Evolutionary conservation across 306 rosid genomes (phyloP), one percentile per base, ranked within the genome.

Genomic region (Psophocarpus tetragonolobus): DNA sequence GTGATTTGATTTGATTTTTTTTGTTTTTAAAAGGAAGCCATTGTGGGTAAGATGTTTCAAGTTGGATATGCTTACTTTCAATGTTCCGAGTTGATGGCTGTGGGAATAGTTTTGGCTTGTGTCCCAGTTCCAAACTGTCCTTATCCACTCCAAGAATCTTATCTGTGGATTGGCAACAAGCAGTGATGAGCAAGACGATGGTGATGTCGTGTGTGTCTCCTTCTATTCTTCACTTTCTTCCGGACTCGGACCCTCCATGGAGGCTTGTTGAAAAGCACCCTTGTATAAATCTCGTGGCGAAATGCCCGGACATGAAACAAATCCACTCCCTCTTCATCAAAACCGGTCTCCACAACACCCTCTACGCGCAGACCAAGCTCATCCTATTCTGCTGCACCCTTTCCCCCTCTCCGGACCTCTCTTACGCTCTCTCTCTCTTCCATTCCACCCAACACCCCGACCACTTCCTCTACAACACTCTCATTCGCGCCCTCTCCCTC

Each of bases 331-430:
- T 72, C 82, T 0, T 87, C 32, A 84, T 90, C 89, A 93, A 88
- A 61, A 88, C 89, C 7, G 97, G 97, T 48, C 91, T 93, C 72
- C 87, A 91, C 84, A 82, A 87, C 42, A 85, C 85, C 71, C 78
- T 75, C 3, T 87, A 86, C 65, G 87, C 87, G 0, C 90, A 84
- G 23, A 87, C 85, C 89, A 91, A 94, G 78, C 91, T 90, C 83
- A 81, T 93, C 71, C 81, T 90, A 3, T 86, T 86, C 69, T 88
- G 90, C 69, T 88, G 90, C 12, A 86, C 88, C 14, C 44, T 88
- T 11, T 90, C 90, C 4, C 82, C 87, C 20, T 77, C 33, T 5
- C 88, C 85, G 0, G 88, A 88, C 39, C 87, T 88, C 84, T 56
- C 93, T 24, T 90, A 92, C 57, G 96, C 98, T 9, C 77, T 90